Evolutionary conservation across 129 eudicot genomes (phyloP).

Genomic region (Tagetes erecta): DNA sequence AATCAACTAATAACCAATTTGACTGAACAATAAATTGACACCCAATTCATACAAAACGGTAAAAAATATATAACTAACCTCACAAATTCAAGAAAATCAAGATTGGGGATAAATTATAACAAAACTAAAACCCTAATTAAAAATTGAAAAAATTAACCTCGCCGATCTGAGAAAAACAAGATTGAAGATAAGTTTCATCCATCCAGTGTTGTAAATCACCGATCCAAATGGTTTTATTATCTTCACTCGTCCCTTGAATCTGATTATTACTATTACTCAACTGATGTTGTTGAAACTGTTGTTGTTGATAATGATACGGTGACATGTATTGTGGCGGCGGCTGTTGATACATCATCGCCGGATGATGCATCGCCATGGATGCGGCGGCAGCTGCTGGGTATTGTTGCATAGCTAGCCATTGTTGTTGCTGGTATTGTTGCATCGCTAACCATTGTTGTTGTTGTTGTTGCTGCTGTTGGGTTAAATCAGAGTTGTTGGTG

Average conservation of each 20-base stretch:
- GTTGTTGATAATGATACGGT: slow-evolving; percentile 37
- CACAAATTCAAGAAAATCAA: too few species aligned
- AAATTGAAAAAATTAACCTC: slow-evolving; percentile 43
- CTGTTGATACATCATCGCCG: slow-evolving; percentile 52
- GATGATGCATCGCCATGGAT: slow-evolving; percentile 38
- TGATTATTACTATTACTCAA: slow-evolving; percentile 26
- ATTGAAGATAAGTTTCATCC: slow-evolving; percentile 62
- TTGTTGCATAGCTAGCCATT: slow-evolving; percentile 45
- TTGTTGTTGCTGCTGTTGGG: neutral
- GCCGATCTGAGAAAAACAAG: slow-evolving; percentile 52
- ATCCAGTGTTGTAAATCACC: slow-evolving; percentile 76
- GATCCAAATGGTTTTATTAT: slow-evolving; percentile 66
- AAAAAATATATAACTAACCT: neutral
- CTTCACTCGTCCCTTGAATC: slow-evolving; percentile 54
- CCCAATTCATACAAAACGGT: too few species aligned
- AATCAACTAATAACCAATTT: neutral
- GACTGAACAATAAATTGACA: neutral
- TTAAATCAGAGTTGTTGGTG: too few species aligned
- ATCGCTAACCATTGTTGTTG: slow-evolving; percentile 44
- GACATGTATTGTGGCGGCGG: slow-evolving; percentile 45
- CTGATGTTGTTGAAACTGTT: slow-evolving; percentile 29
- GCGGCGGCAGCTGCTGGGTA: slow-evolving; percentile 40
- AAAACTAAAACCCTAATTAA: neutral
- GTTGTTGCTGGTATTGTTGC: slow-evolving; percentile 45
- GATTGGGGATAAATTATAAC: neutral